phyloP scores from a whole-genome alignment of 2,329 filamentous ascomycete genomes.

The Penicillium sp. region DNA sequence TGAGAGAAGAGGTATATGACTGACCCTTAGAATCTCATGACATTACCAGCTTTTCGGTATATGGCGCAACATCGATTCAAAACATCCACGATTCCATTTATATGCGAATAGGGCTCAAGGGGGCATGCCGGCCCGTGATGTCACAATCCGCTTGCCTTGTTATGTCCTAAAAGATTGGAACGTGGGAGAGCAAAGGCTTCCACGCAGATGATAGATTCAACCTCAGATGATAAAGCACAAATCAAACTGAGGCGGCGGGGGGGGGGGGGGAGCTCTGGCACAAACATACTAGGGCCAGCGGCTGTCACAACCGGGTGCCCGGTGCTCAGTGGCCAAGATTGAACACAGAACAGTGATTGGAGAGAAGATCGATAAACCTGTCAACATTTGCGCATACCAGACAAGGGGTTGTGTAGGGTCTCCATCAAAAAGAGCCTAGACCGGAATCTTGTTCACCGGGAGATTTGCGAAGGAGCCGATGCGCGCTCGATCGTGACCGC shows the following conservation, averaged over 20 bases:
- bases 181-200: neutral
- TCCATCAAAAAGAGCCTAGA: conserved; percentile 7
- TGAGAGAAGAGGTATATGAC: neutral
- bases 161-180: conserved; percentile 4
- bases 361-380: conserved; percentile 1
- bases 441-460: conserved; percentile 1
- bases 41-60: neutral
- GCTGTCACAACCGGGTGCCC: conserved; percentile 16
- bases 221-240: conserved; percentile 10
- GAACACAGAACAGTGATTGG: conserved; percentile 13
- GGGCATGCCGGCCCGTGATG: neutral
- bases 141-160: conserved; percentile 2
- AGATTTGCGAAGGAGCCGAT: neutral
- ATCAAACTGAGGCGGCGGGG: neutral
- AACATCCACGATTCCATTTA: neutral
- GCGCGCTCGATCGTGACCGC: conserved; percentile 2
- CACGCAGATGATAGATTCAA: neutral
- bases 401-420: neutral
- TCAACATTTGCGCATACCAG: conserved; percentile 6
- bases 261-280: neutral
- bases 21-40: neutral
- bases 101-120: neutral
- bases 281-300: conserved; percentile 10
- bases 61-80: neutral
- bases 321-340: conserved; percentile 13